Base-by-base conservation (phyloP, 2,329 filamentous ascomycete genomes). In the Pseudophaeomoniella oleicola region DNA sequence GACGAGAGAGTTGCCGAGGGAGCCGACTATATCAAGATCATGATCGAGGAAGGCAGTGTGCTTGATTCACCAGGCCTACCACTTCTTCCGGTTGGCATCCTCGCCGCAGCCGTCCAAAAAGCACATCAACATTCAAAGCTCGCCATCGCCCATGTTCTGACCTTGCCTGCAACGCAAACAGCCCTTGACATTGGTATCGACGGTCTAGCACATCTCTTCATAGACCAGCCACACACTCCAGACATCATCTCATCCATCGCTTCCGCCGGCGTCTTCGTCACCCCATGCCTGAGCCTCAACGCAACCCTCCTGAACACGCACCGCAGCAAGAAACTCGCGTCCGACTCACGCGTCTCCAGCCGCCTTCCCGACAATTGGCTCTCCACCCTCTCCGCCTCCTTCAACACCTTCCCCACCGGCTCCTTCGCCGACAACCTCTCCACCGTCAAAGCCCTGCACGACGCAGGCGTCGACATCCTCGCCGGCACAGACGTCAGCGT, bases 401-500 rank as follows among this genome's bases (percentile, higher is more conserved):
- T 34, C 17, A 19, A 34, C 16, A 16, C 16, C 9, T 34, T 17
- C 10, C 32, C 16, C 9, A 15, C 15, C 14, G 32, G 32, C n/a
- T n/a, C 4, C 17, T 19, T 34, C 19, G 32, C 16, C 11, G 32
- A 34, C 10, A 19, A 34, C 13, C 18, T 34, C 12, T n/a, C 15
- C 14, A 34, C 44, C 10, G 34, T 49, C 19, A 40, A 30, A 14
- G 40, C 39, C 22, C 42, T 52, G 15, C 45, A 48, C 27, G 38
- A 43, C 17, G 43, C 41, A 13, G 49, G 49, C 3, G 44, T 54
- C n/a, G 49, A 51, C 27, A 42, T 54, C 22, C 44, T 55, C n/a
- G 51, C 50, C 2, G 51, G 53, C 3, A 55, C 53, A 10, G 52
- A 56, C 39, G 42, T 30, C 6, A 17, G 9, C 3, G 38, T 39